These are phyloP conservation scores for Cucurbitaria berberidis DNA, from an alignment of 2,329 filamentous ascomycete species.

Conservation along the genomic window DNA sequence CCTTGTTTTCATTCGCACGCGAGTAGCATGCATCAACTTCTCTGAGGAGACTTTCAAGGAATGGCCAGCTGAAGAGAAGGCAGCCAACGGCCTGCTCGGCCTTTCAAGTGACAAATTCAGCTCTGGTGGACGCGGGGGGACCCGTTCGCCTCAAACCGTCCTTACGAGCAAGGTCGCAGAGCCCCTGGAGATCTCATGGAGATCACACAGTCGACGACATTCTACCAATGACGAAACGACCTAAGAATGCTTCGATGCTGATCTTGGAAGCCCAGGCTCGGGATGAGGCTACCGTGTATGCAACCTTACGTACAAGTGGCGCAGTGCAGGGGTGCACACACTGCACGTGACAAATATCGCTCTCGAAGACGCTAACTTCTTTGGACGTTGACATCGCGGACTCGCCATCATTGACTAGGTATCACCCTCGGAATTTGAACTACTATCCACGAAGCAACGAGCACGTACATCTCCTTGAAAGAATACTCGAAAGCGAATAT, in stretches of 20 bases:
- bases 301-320: not conserved
- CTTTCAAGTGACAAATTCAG: conserved; percentile 31
- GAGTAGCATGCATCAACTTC: conserved; percentile 16
- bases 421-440: not conserved
- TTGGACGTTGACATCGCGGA: conserved; percentile 1
- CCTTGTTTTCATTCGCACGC: conserved; percentile 8
- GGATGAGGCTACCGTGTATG: conserved; percentile 16
- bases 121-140: conserved; percentile 23
- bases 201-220: conserved; percentile 20
- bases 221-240: conserved; percentile 14
- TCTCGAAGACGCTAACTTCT: not conserved
- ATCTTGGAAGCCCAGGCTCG: conserved; percentile 19
- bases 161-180: conserved; percentile 35
- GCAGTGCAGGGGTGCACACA: not conserved
- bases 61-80: conserved; percentile 6
- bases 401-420: conserved; percentile 4
- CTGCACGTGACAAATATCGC: not conserved
- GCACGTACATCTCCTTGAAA: not conserved
- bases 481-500: not conserved
- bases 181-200: conserved; percentile 27
- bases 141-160: conserved; percentile 28
- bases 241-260: conserved; percentile 11
- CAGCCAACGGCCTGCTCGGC: not conserved
- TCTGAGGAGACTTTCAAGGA: not conserved
- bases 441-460: not conserved